phyloP scores from a whole-genome alignment of 495 filamentous ascomycete genomes.

The Penicillium pancosmium region DNA sequence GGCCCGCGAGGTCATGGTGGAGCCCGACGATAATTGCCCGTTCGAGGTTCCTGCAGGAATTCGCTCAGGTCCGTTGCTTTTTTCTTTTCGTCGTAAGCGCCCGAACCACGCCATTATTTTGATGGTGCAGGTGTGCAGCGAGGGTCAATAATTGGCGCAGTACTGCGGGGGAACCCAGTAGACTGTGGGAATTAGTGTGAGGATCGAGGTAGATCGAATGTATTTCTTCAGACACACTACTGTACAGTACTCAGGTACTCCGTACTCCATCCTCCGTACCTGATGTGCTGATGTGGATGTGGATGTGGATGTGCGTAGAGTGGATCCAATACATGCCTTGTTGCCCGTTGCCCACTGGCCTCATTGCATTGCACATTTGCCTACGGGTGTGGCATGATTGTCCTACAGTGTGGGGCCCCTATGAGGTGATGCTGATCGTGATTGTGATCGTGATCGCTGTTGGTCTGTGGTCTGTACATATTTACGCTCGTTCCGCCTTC shows the following conservation, averaged over 20 bases:
- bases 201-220: not conserved
- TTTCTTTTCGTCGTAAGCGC: slow-evolving; percentile 35
- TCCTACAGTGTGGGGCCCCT: slow-evolving; percentile 5
- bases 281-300: not conserved
- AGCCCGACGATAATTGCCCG: slow-evolving; percentile 19
- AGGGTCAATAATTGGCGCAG: not conserved
- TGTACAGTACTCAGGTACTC: too few species aligned
- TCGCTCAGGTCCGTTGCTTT: slow-evolving; percentile 6
- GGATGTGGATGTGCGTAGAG: not conserved
- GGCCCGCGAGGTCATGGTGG: slow-evolving; percentile 12
- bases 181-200: not conserved
- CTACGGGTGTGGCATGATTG: slow-evolving; percentile 17
- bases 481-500: slow-evolving; percentile 5
- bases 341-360: not conserved
- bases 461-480: slow-evolving; percentile 1
- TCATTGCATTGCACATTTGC: slow-evolving; percentile 6
- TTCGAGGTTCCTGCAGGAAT: slow-evolving; percentile 34
- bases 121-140: slow-evolving; percentile 4
- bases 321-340: slow-evolving; percentile 3
- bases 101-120: slow-evolving; percentile 33
- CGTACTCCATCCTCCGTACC: too few species aligned
- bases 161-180: not conserved
- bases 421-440: slow-evolving; percentile 23
- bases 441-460: slow-evolving; percentile 3
- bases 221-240: too few species aligned